phyloP scores from a whole-genome alignment of 139 green algal species.

The Volvox reticuliferus region DNA sequence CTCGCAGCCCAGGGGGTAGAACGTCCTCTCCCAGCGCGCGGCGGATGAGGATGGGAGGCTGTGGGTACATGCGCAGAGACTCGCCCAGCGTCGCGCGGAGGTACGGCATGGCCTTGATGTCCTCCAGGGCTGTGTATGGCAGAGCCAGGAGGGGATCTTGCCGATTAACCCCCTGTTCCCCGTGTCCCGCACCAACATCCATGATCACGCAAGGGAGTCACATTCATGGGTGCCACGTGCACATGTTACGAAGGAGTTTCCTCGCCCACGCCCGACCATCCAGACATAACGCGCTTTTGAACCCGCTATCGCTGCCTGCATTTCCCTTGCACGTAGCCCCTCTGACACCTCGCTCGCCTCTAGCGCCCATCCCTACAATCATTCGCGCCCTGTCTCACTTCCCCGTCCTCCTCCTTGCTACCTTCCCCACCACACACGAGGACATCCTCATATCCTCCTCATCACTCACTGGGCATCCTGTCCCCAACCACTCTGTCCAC shows the following conservation, averaged over 20 bases:
- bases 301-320: no score
- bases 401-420: neutral
- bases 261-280: no score
- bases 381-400: neutral
- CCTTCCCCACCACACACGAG: neutral
- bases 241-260: no score
- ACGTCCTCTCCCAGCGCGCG: conserved; percentile 85
- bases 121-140: conserved; percentile 69
- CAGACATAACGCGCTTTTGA: no score
- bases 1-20: conserved; percentile 78
- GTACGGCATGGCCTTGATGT: conserved; percentile 81
- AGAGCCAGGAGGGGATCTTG: neutral
- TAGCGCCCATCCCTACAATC: no score
- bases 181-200: no score
- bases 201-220: no score
- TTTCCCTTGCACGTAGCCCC: no score
- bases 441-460: neutral
- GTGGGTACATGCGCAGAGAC: conserved; percentile 94
- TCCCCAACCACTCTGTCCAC: conserved; percentile 79
- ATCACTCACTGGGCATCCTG: conserved; percentile 65
- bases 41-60: conserved; percentile 97
- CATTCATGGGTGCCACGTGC: no score
- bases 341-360: no score
- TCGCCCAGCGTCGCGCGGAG: conserved; percentile 82
- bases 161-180: no score